Evolutionary conservation across 768 basidiomycete genomes (phyloP), one percentile per base, ranked within the genome.

Genomic region (Tricholomella constricta): DNA sequence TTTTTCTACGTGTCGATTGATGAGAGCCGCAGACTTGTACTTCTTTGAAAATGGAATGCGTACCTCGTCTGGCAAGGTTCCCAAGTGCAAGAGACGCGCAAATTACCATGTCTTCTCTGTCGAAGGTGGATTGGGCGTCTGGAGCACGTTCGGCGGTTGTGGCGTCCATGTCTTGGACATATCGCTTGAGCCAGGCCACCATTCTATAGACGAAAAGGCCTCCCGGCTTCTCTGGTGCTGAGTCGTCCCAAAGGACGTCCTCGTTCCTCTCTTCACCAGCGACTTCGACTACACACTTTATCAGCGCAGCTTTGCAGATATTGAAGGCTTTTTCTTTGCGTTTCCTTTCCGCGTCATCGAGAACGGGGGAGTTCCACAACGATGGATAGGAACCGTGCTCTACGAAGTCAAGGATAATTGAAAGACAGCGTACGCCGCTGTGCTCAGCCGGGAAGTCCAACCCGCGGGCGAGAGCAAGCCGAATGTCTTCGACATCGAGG

Each of bases 211-310:
- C 81, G 60, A 94, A 83, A 66, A 74, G 75, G 7, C 89, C 89
- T n/a, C 87, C 86, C 5, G 86, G 84, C 36, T 75, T 67, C 15
- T 67, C 72, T 26, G 73, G 68, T 44, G 83, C 80, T 17, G 76
- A 79, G 38, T 82, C 79, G 57, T 87, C 84, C 85, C 89, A 92
- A n/a, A 93, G 72, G 7, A 86, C 80, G 45, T 91, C 85, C 55
- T 80, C 81, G 58, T 90, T 92, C 58, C 79, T 82, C 56, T 89
- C 88, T 64, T 92, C 89, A 34, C 91, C 91, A 8, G 90, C 83
- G 35, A 89, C 83, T 62, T 93, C 92, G 25, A 95, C 91, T 14
- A 94, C 81, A 2, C 88, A 82, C 61, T 93, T 92, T 68, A 94
- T 86, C 8, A 94, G 74, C 0, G 90, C 91, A 3, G 86, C 88